Evolutionary conservation across 192 early-diverging fungal species (phyloP).

Genomic region (Geranomyces variabilis): DNA sequence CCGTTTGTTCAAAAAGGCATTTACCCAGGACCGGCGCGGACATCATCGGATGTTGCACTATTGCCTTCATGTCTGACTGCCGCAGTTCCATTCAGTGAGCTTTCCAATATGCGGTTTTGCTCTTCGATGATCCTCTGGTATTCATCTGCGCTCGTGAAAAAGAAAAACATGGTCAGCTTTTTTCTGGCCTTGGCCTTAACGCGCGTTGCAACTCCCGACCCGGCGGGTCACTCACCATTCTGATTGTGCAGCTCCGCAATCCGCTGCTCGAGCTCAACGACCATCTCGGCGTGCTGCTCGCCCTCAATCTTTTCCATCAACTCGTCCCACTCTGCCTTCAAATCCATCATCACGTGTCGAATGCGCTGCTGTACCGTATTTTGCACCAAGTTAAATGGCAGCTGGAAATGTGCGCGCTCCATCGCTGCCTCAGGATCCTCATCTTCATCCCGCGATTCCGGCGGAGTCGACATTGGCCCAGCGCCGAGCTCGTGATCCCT

Average conservation of each 20-base stretch:
- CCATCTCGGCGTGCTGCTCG: not conserved
- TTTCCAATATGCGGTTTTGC: constrained; percentile 47
- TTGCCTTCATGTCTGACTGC: not conserved
- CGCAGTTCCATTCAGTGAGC: constrained; percentile 28
- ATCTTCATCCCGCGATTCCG: not conserved
- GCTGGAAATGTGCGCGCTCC: constrained; percentile 31
- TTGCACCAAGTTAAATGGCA: constrained; percentile 34
- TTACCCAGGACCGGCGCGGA: too few relatives aligned
- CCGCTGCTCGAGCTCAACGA: constrained; percentile 27
- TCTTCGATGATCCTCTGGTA: constrained; percentile 55
- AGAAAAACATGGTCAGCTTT: too few relatives aligned
- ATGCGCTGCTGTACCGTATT: constrained; percentile 25
- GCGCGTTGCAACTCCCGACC: not conserved
- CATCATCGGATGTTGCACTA: too few relatives aligned
- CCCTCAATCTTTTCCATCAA: constrained; percentile 1
- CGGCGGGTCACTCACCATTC: not conserved
- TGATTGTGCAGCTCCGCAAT: constrained; percentile 33
- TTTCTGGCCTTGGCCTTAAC: not conserved
- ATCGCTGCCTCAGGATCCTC: not conserved
- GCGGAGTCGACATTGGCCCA: not conserved
- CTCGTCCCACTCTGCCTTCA: constrained; percentile 32
- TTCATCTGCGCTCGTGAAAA: constrained; percentile 10
- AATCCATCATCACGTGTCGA: constrained; percentile 16
- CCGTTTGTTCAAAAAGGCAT: too few relatives aligned
- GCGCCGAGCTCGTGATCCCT: not conserved